Evolutionary conservation across 257 asterid species (phyloP).

Genomic region (Nicotiana paniculata): DNA sequence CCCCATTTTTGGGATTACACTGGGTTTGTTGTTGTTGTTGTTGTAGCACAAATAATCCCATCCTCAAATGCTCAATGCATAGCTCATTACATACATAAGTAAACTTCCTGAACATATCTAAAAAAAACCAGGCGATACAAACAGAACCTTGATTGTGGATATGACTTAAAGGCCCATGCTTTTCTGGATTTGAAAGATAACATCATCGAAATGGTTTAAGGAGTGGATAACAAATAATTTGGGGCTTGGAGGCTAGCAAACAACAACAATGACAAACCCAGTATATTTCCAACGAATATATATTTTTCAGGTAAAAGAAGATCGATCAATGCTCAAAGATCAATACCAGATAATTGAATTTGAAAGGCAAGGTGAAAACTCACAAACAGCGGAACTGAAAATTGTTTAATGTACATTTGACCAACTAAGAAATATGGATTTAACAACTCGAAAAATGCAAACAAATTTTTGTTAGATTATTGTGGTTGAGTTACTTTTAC

Average conservation of each 20-base stretch:
- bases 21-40: no score
- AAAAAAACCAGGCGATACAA: neutral
- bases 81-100: neutral
- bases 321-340: neutral
- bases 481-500: neutral
- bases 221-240: neutral
- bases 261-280: neutral
- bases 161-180: neutral
- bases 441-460: neutral
- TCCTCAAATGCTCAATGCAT: neutral
- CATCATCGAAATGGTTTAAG: neutral
- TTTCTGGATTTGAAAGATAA: neutral
- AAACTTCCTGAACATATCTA: neutral
- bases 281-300: neutral
- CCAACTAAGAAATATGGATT: neutral
- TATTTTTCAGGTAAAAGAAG: neutral
- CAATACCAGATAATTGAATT: neutral
- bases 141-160: neutral
- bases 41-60: neutral
- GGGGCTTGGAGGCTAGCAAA: neutral
- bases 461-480: neutral
- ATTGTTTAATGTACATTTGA: neutral
- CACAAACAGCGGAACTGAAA: neutral
- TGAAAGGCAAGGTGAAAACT: slow-evolving; percentile 4
- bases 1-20: no score